Evolutionary conservation across 495 filamentous ascomycete genomes (phyloP).

Genomic region (Xylaria grammica): DNA sequence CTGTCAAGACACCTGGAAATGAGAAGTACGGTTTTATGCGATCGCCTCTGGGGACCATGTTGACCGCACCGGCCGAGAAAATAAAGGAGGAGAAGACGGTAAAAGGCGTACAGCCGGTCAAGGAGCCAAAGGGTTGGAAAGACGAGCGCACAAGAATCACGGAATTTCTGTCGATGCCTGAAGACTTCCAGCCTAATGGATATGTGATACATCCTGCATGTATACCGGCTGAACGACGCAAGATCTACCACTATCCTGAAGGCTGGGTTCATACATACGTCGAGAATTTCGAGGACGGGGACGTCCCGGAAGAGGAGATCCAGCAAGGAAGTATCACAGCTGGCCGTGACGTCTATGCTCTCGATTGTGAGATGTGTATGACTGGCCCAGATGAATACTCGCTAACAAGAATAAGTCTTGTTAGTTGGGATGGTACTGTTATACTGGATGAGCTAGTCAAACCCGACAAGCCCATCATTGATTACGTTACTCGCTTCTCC

Average conservation of each 20-base stretch:
- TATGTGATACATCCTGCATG: conserved; percentile 81
- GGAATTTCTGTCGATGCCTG: conserved; percentile 68
- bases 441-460: conserved; percentile 92
- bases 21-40: conserved; percentile 76
- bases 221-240: conserved; percentile 49
- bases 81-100: conserved; percentile 62
- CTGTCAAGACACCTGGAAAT: conserved; percentile 83
- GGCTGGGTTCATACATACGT: conserved; percentile 87
- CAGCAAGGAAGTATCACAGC: conserved; percentile 81
- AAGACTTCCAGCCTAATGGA: conserved; percentile 80
- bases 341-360: conserved; percentile 77
- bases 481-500: conserved; percentile 90
- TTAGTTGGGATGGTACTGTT: conserved; percentile 82
- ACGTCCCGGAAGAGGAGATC: conserved; percentile 69
- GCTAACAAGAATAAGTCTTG: conserved; percentile 83
- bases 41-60: conserved; percentile 80
- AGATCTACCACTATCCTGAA: conserved; percentile 53
- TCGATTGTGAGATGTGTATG: conserved; percentile 97
- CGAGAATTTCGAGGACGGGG: conserved; percentile 66
- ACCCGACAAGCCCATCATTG: conserved; percentile 77
- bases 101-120: conserved; percentile 62
- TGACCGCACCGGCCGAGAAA: conserved; percentile 68
- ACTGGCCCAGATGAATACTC: conserved; percentile 76
- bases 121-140: conserved; percentile 63
- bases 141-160: conserved; percentile 79